Evolutionary conservation across 495 filamentous ascomycete species (phyloP).

Genomic region (Aspergillus mulundensis): DNA sequence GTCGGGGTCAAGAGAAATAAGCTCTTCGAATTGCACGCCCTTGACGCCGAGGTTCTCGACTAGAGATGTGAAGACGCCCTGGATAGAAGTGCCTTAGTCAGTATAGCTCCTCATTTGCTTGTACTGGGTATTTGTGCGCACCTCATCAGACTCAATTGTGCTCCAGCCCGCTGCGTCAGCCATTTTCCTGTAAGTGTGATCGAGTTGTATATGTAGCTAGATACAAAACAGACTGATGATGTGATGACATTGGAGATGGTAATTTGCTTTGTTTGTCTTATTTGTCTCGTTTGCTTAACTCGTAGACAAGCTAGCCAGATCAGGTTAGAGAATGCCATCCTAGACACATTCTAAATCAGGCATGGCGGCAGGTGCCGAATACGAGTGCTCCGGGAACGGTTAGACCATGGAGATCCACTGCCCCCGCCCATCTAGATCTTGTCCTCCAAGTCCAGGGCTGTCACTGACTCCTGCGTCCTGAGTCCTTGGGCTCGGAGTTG

Average conservation of each 20-base stretch:
- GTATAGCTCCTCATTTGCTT: background rate
- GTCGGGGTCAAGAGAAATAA: constrained; percentile 82
- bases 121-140: constrained; percentile 33
- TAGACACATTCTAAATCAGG: background rate
- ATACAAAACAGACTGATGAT: background rate
- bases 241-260: background rate
- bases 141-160: constrained; percentile 91
- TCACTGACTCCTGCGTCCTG: no score
- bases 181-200: constrained; percentile 20
- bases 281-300: background rate
- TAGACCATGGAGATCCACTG: background rate
- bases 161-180: constrained; percentile 58
- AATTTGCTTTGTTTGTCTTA: background rate
- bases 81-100: background rate
- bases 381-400: background rate
- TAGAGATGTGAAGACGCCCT: constrained; percentile 98
- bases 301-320: background rate
- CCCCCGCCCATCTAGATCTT: background rate
- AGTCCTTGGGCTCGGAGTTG: no score
- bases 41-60: constrained; percentile 86
- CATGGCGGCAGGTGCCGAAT: constrained; percentile 7
- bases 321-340: background rate
- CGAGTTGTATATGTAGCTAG: background rate
- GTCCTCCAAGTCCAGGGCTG: no score
- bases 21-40: constrained; percentile 95